Conservation (phyloP, 352 stramenopile genomes). For the Pythium apleroticum region DNA sequence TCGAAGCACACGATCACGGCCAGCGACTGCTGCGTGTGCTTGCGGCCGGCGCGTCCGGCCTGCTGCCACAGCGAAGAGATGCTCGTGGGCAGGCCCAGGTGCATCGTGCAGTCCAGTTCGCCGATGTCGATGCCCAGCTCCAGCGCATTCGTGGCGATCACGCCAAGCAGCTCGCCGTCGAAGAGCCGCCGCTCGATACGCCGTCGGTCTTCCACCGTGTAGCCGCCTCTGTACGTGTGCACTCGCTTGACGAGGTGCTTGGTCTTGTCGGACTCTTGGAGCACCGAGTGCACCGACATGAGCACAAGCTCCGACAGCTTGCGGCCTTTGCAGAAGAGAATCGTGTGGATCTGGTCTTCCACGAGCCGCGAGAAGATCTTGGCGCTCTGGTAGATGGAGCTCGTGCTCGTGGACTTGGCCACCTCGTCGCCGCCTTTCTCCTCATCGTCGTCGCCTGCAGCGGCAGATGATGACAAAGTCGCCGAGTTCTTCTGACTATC, state of each 20-base stretch:
- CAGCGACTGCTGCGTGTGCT: conserved; percentile 74
- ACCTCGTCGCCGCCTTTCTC: conserved; percentile 21
- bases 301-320: conserved; percentile 94
- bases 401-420: conserved; percentile 34
- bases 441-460: conserved; percentile 23
- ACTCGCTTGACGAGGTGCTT: conserved; percentile 65
- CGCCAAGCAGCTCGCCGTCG: conserved; percentile 91
- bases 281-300: conserved; percentile 76
- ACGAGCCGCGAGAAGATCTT: conserved; percentile 92
- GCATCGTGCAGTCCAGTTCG: conserved; percentile 94
- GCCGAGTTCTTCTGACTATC: neutral
- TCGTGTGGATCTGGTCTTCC: conserved; percentile 85
- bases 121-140: conserved; percentile 97
- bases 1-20: conserved; percentile 96
- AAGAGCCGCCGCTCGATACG: conserved; percentile 96
- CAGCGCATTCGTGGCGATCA: conserved; percentile 96
- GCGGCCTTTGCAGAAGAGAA: conserved; percentile 95
- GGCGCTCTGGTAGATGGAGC: conserved; percentile 90
- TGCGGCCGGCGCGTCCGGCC: conserved; percentile 92
- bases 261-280: conserved; percentile 46
- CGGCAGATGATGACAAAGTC: neutral
- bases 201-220: conserved; percentile 89
- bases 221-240: conserved; percentile 95
- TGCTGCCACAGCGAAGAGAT: conserved; percentile 96
- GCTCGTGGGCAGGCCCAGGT: conserved; percentile 93